Percentiles rank a stretch among this genome's conserved stretches.
These are phyloP conservation scores for Cotoneaster glaucophyllus DNA, from an alignment of 306 rosid genomes.

Conservation along the genomic window DNA sequence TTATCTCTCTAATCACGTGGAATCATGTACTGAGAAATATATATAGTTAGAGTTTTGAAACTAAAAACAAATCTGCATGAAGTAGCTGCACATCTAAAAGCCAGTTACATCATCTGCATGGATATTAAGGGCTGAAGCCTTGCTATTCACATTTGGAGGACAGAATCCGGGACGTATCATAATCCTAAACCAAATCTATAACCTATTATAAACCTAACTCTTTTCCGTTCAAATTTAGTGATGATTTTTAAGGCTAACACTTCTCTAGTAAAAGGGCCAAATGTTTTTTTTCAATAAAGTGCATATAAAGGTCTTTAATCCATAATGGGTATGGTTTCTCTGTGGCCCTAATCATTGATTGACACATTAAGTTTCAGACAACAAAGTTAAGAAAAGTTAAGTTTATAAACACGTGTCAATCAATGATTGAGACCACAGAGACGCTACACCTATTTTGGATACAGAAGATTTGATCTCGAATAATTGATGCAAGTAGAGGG, in stretches of 20 bases:
- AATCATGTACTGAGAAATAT: no score
- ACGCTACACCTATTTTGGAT: no score
- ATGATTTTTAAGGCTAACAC: background rate
- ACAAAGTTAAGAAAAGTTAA: no score
- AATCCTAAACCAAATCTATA: background rate
- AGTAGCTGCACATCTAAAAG: background rate
- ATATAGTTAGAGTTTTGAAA: background rate
- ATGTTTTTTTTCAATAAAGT: background rate
- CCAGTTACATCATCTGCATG: background rate
- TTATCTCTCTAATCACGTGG: no score
- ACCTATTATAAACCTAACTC: background rate
- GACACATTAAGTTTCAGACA: no score
- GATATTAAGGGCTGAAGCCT: background rate
- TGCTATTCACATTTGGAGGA: background rate
- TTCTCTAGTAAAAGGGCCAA: background rate
- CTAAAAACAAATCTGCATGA: background rate
- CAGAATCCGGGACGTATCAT: background rate
- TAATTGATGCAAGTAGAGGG: no score
- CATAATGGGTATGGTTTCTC: no score
- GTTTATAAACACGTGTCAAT: no score
- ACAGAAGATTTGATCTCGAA: no score
- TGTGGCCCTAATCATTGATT: no score
- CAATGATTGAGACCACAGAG: no score
- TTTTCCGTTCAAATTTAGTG: background rate
- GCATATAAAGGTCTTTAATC: background rate